Evolutionary conservation across 768 basidiomycete genomes (phyloP).

Genomic region (Tylopilus rubrobrunneus): DNA sequence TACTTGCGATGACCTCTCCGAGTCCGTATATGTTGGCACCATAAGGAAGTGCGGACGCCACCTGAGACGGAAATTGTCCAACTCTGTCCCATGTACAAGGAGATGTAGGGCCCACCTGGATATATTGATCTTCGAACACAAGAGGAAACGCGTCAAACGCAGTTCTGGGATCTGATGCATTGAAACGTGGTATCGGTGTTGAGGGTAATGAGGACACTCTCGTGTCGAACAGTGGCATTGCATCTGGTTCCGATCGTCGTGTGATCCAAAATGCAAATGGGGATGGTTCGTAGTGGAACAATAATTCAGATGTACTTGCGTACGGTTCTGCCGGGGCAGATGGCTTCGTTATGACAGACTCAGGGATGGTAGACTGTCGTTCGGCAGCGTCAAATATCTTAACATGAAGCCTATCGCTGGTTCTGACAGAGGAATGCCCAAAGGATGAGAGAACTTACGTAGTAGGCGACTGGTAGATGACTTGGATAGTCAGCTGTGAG

Average conservation of each 20-base stretch:
- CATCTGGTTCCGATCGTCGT: constrained; percentile 52
- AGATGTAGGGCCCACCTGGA: constrained; percentile 44
- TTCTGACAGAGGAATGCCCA: neutral
- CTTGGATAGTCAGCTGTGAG: constrained; percentile 51
- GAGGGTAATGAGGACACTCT: constrained; percentile 54
- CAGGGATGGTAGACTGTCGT: constrained; percentile 62
- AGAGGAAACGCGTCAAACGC: constrained; percentile 60
- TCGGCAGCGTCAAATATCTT: constrained; percentile 58
- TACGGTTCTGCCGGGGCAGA: constrained; percentile 30
- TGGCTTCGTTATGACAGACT: constrained; percentile 45
- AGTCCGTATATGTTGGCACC: constrained; percentile 73
- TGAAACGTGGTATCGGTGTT: constrained; percentile 51
- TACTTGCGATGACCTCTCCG: constrained; percentile 66
- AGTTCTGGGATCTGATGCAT: constrained; percentile 45
- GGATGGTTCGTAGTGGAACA: constrained; percentile 58
- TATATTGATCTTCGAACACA: constrained; percentile 74
- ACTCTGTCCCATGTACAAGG: neutral
- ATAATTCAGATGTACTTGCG: constrained; percentile 48
- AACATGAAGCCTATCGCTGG: constrained; percentile 50
- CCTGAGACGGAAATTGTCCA: constrained; percentile 24
- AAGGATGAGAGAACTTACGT: constrained; percentile 31
- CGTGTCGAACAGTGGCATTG: constrained; percentile 64
- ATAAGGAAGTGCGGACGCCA: constrained; percentile 62
- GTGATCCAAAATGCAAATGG: constrained; percentile 83
- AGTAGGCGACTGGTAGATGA: constrained; percentile 55